phyloP scores from a whole-genome alignment of 2,329 filamentous ascomycete genomes.

The Coleophoma cylindrospora region DNA sequence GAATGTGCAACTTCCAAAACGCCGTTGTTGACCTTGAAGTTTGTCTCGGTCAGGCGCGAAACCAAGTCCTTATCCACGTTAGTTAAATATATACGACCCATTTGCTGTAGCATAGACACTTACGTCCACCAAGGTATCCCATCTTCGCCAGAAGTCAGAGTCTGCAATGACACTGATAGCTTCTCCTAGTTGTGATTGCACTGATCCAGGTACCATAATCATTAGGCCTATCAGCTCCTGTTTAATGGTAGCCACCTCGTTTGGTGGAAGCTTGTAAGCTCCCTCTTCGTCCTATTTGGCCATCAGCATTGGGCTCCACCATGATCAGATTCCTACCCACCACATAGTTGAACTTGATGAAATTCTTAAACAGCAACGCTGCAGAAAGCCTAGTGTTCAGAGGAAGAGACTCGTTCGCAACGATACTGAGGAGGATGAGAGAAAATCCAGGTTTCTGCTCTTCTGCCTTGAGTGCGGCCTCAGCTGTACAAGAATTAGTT shows the following conservation, averaged over 20 bases:
- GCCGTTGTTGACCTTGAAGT: slow-evolving; percentile 83
- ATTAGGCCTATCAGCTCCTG: slow-evolving; percentile 92
- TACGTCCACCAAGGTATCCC: slow-evolving; percentile 91
- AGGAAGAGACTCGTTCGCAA: slow-evolving; percentile 68
- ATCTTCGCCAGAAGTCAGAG: slow-evolving; percentile 93
- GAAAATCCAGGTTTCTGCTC: slow-evolving; percentile 85
- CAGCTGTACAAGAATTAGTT: slow-evolving; percentile 52
- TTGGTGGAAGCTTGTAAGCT: slow-evolving; percentile 77
- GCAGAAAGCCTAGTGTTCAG: slow-evolving; percentile 79
- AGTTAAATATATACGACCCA: not conserved
- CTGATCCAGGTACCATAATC: slow-evolving; percentile 81
- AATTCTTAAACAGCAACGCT: slow-evolving; percentile 97
- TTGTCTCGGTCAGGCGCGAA: slow-evolving; percentile 74
- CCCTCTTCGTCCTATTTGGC: slow-evolving; percentile 76
- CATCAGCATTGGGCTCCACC: not conserved
- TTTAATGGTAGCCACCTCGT: slow-evolving; percentile 90
- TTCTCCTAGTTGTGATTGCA: slow-evolving; percentile 92
- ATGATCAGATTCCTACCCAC: slow-evolving; percentile 37
- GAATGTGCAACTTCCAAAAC: slow-evolving; percentile 97
- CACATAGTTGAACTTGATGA: slow-evolving; percentile 90
- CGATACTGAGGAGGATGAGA: slow-evolving; percentile 81
- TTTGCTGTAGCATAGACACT: slow-evolving; percentile 17
- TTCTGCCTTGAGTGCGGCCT: slow-evolving; percentile 72
- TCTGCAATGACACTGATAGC: slow-evolving; percentile 97
- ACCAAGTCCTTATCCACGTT: slow-evolving; percentile 65